Evolutionary conservation across 1,139 yeast genomes (phyloP).

Genomic region (Saccharomyces hybrid): DNA sequence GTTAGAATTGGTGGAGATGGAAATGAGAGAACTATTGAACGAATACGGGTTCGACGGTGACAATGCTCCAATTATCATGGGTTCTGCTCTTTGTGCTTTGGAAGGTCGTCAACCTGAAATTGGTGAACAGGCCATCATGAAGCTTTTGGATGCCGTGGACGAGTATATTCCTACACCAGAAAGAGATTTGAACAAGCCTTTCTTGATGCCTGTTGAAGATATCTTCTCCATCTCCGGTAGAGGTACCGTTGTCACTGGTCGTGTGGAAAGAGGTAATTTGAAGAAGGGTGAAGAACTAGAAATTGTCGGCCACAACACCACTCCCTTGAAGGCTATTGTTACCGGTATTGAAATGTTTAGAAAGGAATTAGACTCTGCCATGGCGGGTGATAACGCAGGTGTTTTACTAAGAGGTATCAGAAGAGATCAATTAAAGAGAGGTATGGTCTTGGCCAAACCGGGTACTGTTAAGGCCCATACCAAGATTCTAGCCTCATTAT

Average conservation of each 20-base stretch:
- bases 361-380: slow-evolving; percentile 94
- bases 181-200: slow-evolving; percentile 94
- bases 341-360: slow-evolving; percentile 99
- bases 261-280: slow-evolving; percentile 95
- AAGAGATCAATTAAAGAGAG: slow-evolving; percentile 95
- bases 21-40: slow-evolving; percentile 92
- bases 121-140: slow-evolving; percentile 77
- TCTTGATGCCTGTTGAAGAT: slow-evolving; percentile 95
- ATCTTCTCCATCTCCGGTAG: slow-evolving; percentile 98
- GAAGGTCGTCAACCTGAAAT: slow-evolving; percentile 86
- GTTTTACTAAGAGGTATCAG: slow-evolving; percentile 94
- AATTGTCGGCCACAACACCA: slow-evolving; percentile 84
- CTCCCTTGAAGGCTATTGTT: slow-evolving; percentile 86
- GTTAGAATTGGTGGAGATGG: slow-evolving; percentile 99
- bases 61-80: slow-evolving; percentile 95
- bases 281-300: slow-evolving; percentile 98
- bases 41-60: slow-evolving; percentile 97
- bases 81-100: slow-evolving; percentile 95
- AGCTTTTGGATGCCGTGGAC: slow-evolving; percentile 87
- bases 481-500: slow-evolving; percentile 88
- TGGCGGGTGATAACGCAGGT: slow-evolving; percentile 99
- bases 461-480: slow-evolving; percentile 88
- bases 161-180: slow-evolving; percentile 91
- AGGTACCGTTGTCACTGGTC: slow-evolving; percentile 98
- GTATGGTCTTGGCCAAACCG: slow-evolving; percentile 95